Evolutionary conservation across 345 rosid species (phyloP), one percentile per base, ranked within the genome.

Genomic region (Populus pruinosa): DNA sequence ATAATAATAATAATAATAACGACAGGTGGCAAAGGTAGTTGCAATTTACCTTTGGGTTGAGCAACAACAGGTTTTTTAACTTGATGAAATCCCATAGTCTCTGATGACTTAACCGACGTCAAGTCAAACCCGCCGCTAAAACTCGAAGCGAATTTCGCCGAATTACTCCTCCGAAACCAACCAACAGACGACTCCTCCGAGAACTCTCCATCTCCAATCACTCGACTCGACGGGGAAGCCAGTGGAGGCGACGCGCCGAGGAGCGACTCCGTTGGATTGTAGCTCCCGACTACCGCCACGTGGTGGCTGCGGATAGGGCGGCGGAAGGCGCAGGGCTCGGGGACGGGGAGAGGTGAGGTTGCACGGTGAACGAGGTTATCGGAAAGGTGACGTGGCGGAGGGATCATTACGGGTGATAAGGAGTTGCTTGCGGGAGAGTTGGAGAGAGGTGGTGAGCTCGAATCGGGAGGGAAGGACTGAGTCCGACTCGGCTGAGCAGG

Each of bases 91-190:
- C 67, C 66, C 39, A 67, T 20, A 18, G 49, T 82, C 53, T 49
- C 84, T 0, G 83, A 69, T 73, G 79, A 75, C 33, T 27, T 83
- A 14, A 83, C 27, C 29, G 90, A 53, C 31, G 94, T 88, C 87
- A 94, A 89, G 81, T 93, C 89, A 38, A 94, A 91, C 3, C 91
- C 89, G 13, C 98, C 93, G 47, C 88, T 77, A 0, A 92, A 87
- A 71, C 96, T 94, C 21, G 94, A 82, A 0, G 93, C 89, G 47
- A 89, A 72, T 50, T 92, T 92, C 20, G 82, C 81, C 10, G 93
- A 90, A 81, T 87, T 84, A 63, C 86, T 88, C 77, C 91, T 65
- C 39, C 87, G 86, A 56, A 82, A 86, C 84, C 88, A 90, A 49
- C 82, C 89, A 61, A 89, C 83, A 23, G 47, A 85, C 18, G 90